Evolutionary conservation across 805 yeast species (phyloP).

Genomic region (Yarrowia sp.): DNA sequence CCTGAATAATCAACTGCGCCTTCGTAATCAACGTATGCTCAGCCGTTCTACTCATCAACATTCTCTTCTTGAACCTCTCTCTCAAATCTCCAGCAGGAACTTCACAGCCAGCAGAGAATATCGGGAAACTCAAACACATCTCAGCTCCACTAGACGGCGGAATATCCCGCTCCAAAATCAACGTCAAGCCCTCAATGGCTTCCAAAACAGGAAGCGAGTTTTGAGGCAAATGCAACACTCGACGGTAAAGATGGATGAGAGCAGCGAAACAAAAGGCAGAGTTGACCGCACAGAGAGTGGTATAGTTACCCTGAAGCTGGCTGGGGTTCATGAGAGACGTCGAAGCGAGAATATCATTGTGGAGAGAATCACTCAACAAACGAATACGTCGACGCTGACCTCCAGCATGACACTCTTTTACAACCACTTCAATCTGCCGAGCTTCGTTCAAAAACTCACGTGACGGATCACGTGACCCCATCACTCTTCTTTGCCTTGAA

Average conservation of each 20-base stretch:
- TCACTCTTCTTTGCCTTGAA: slow-evolving; percentile 38
- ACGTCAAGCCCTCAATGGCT: slow-evolving; percentile 45
- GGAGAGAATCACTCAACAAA: slow-evolving; percentile 27
- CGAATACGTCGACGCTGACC: background rate
- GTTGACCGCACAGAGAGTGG: slow-evolving; percentile 48
- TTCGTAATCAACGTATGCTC: slow-evolving; percentile 16
- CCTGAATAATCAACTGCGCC: slow-evolving; percentile 13
- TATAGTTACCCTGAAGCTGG: slow-evolving; percentile 32
- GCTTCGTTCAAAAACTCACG: slow-evolving; percentile 18
- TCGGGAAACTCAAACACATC: slow-evolving; percentile 54
- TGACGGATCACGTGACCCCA: background rate
- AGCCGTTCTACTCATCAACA: slow-evolving; percentile 1
- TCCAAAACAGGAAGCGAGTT: slow-evolving; percentile 50
- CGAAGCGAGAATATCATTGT: slow-evolving; percentile 28
- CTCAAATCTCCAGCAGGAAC: slow-evolving; percentile 43
- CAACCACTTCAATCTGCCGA: background rate
- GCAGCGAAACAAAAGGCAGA: slow-evolving; percentile 53
- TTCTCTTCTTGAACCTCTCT: slow-evolving; percentile 42
- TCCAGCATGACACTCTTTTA: slow-evolving; percentile 2
- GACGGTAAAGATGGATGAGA: slow-evolving; percentile 53
- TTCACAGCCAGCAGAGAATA: slow-evolving; percentile 61
- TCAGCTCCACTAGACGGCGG: slow-evolving; percentile 52
- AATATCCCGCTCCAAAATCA: slow-evolving; percentile 43
- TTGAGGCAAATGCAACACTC: slow-evolving; percentile 52
- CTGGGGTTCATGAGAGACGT: slow-evolving; percentile 31